These are phyloP conservation scores for Cornus controversa DNA, from an alignment of 148 eudicot species.

Conservation along the genomic window DNA sequence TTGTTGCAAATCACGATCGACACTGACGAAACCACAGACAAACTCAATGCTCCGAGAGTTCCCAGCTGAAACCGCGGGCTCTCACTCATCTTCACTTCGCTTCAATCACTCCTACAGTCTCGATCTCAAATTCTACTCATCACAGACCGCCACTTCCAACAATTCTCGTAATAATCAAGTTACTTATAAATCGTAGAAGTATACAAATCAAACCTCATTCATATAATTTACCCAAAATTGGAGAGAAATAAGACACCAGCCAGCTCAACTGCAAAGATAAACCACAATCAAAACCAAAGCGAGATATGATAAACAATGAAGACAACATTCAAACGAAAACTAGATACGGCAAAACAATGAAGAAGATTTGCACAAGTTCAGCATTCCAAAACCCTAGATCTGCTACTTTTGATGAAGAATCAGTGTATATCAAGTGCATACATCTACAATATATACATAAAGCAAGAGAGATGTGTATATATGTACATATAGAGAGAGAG, in stretches of 20 bases:
- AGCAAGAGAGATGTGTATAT: background rate
- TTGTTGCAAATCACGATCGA: constrained; percentile 48
- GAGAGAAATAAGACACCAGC: background rate
- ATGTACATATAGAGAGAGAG: constrained; percentile 1
- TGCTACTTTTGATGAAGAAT: background rate
- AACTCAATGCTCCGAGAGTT: constrained; percentile 38
- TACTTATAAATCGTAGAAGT: background rate
- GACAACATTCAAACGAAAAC: background rate
- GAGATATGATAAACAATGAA: background rate
- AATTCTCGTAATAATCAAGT: background rate
- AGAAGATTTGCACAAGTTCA: background rate
- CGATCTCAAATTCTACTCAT: constrained; percentile 16
- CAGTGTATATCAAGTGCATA: background rate
- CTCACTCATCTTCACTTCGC: constrained; percentile 27
- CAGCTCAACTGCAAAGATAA: constrained; percentile 14
- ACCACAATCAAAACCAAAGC: background rate
- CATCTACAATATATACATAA: background rate
- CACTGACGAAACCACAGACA: constrained; percentile 43
- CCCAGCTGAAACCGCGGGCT: constrained; percentile 36
- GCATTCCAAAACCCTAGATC: constrained; percentile 20
- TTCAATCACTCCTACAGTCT: background rate
- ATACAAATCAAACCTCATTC: constrained; percentile 3
- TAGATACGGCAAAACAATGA: no score
- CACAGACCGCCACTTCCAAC: background rate
- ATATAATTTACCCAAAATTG: background rate